phyloP scores from a whole-genome alignment of 805 yeast genomes.

The Gaillardinia entomophila region DNA sequence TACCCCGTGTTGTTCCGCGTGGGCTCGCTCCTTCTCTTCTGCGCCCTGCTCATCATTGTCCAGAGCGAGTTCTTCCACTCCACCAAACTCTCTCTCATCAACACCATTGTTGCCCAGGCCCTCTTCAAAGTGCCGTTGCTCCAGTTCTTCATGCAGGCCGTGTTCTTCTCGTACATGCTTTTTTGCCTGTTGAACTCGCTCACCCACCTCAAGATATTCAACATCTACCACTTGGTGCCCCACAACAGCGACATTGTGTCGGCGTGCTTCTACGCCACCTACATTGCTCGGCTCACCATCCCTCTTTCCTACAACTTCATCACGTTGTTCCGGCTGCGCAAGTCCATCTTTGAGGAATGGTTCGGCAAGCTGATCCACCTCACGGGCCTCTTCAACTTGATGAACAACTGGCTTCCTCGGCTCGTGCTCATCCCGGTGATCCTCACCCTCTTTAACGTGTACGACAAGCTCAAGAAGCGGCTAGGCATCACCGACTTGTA shows the following conservation, averaged over 20 bases:
- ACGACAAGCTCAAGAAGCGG: slow-evolving; percentile 48
- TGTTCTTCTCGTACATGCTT: slow-evolving; percentile 59
- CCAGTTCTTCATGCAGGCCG: slow-evolving; percentile 34
- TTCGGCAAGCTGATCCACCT: slow-evolving; percentile 71
- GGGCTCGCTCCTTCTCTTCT: slow-evolving; percentile 35
- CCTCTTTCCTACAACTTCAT: slow-evolving; percentile 78
- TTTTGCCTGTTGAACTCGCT: slow-evolving; percentile 60
- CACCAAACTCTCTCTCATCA: slow-evolving; percentile 56
- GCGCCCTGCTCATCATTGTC: slow-evolving; percentile 49
- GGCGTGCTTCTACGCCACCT: slow-evolving; percentile 70
- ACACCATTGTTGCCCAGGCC: slow-evolving; percentile 34
- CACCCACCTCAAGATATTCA: slow-evolving; percentile 63
- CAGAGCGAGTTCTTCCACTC: slow-evolving; percentile 75
- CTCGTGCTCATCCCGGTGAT: slow-evolving; percentile 65
- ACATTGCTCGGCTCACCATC: slow-evolving; percentile 74
- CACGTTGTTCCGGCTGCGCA: slow-evolving; percentile 51
- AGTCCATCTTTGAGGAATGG: slow-evolving; percentile 61
- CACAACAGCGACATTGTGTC: slow-evolving; percentile 70
- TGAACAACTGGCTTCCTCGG: slow-evolving; percentile 74
- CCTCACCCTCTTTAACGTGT: slow-evolving; percentile 59
- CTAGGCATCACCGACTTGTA: slow-evolving; percentile 34
- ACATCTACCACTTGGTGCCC: slow-evolving; percentile 69
- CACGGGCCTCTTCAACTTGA: slow-evolving; percentile 64
- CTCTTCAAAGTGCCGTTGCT: slow-evolving; percentile 5
- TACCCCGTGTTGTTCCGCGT: slow-evolving; percentile 43